Base-by-base conservation (phyloP, 768 basidiomycete genomes). In the Phaeolepiota aurea region DNA sequence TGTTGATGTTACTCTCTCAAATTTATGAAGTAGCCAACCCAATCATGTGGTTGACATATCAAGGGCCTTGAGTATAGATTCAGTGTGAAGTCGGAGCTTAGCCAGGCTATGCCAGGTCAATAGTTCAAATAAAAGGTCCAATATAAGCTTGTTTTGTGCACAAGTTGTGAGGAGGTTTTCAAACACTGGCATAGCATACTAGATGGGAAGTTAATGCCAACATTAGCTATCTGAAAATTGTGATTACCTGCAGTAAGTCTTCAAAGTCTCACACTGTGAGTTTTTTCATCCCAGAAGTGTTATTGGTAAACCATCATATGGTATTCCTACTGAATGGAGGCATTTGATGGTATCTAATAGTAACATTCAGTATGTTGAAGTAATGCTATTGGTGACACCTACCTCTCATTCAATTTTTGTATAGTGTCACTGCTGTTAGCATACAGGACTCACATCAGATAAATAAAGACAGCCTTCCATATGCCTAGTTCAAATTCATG, bases 401-500 rank as follows among this genome's bases (percentile, higher is more conserved):
- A 52, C 53, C 50, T 44, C 3, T 16, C 23, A 40, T 59, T 42
- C 2, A 59, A 33, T 38, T 45, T 42, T 20, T 37, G 13, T 4
- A 54, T 44, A 30, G 21, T 10, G 19, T 42, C 34, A n/a, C 12
- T 13, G 25, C 13, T 28, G 11, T 1, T 47, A 3, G 50, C 43
- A 38, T 57, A 37, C n/a, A 65, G 37, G 16, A 66, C 53, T 0
- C 53, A 52, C 9, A 65, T 48, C 2, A 65, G 52, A 32, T 67
- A 63, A 0, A 39, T 57, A n/a, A 66, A 56, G 0, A 63, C 11
- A 1, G 47, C 41, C 30, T 63, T 66, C 61, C 62, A 68, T 0
- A 61, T 56, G 0, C 65, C 62, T 0, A 64, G 42, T 19, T 65
- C 59, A 41, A 63, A 50, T 46, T 65, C 62, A 31, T 66, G 65